These are phyloP conservation scores for Sambucus nigra DNA, from an alignment of 129 eudicot genomes.

Conservation along the genomic window DNA sequence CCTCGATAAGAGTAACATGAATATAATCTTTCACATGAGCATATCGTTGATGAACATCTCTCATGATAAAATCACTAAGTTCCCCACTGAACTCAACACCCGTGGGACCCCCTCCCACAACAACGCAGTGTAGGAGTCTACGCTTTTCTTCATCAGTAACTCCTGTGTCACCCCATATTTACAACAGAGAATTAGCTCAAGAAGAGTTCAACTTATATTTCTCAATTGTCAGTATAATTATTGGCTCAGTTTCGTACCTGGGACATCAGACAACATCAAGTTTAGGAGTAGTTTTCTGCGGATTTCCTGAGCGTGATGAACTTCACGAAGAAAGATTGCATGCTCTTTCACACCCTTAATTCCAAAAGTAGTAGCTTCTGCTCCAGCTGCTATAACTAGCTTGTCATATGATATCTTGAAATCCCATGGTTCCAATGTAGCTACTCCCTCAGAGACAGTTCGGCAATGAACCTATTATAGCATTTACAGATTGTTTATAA, in stretches of 20 bases:
- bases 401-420: slow-evolving; percentile 82
- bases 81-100: slow-evolving; percentile 99
- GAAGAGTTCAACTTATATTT: neutral
- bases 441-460: slow-evolving; percentile 62
- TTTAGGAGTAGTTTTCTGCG: slow-evolving; percentile 78
- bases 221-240: neutral
- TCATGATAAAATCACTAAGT: slow-evolving; percentile 88
- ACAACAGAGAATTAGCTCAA: neutral
- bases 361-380: slow-evolving; percentile 92
- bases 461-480: slow-evolving; percentile 57
- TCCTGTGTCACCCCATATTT: slow-evolving; percentile 29
- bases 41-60: slow-evolving; percentile 80
- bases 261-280: slow-evolving; percentile 89
- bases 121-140: slow-evolving; percentile 87
- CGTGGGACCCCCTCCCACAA: slow-evolving; percentile 98
- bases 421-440: slow-evolving; percentile 53
- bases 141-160: slow-evolving; percentile 80
- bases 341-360: slow-evolving; percentile 81
- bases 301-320: slow-evolving; percentile 94
- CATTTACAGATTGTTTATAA: too few relatives aligned
- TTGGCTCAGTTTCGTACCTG: slow-evolving; percentile 35
- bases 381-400: slow-evolving; percentile 78
- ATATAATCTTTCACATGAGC: slow-evolving; percentile 87
- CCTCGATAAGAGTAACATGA: slow-evolving; percentile 91
- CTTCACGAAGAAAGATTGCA: slow-evolving; percentile 93